A percentile compares a stretch with the other conserved stretches of the same genome.
phyloP scores from a whole-genome alignment of 2,329 filamentous ascomycete species.

The Fusarium sp. region DNA sequence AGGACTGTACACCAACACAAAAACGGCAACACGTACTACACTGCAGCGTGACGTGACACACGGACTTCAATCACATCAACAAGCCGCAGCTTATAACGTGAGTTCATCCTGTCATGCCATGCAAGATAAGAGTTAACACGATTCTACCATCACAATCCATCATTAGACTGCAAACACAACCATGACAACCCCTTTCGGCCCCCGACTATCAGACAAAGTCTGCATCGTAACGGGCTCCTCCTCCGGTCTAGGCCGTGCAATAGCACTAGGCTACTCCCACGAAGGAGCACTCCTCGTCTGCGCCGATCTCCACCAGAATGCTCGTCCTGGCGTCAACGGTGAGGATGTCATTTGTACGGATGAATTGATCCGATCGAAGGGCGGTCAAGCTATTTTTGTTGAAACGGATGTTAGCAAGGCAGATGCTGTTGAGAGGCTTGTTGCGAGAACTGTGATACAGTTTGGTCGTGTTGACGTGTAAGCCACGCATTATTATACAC shows the following conservation, averaged over 20 bases:
- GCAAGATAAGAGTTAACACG: neutral
- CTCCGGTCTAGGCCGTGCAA: slow-evolving; percentile 60
- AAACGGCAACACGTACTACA: neutral
- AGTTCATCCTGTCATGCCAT: neutral
- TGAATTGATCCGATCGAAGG: slow-evolving; percentile 53
- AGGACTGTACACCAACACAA: neutral
- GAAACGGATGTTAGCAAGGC: slow-evolving; percentile 58
- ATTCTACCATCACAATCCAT: neutral
- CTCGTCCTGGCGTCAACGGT: slow-evolving; percentile 43
- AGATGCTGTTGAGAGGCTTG: slow-evolving; percentile 53
- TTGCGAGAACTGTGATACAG: slow-evolving; percentile 44
- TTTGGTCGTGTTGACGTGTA: slow-evolving; percentile 45
- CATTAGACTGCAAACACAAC: accelerated
- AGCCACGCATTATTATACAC: slow-evolving; percentile 41
- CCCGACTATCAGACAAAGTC: slow-evolving; percentile 46
- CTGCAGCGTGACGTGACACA: slow-evolving; percentile 1
- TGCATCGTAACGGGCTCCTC: slow-evolving; percentile 61
- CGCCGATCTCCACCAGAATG: slow-evolving; percentile 53
- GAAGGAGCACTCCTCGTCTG: slow-evolving; percentile 59
- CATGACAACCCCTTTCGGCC: slow-evolving; percentile 6
- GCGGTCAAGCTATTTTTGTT: slow-evolving; percentile 57
- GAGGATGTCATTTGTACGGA: slow-evolving; percentile 48
- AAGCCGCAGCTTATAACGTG: neutral
- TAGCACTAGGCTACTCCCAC: slow-evolving; percentile 57
- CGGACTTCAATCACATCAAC: neutral